Conservation (phyloP, 202 grass and related monocot species). For the Brachypodium distachyon region DNA sequence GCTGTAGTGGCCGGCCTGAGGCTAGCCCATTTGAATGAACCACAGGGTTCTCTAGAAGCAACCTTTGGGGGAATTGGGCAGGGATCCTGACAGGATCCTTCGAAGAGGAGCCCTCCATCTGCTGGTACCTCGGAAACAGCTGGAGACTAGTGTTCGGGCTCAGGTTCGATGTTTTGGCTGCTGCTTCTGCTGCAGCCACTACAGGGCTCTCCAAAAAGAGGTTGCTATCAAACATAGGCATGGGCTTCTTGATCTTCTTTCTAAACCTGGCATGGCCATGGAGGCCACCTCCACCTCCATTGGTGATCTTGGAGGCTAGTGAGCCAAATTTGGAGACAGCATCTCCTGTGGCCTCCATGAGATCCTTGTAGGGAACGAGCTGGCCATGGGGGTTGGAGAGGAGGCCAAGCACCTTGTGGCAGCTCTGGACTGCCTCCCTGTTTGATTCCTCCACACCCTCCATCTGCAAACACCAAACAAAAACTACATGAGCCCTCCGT, state of each 20-base stretch:
- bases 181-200: background rate
- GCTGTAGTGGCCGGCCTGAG: background rate
- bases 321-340: conserved; percentile 61
- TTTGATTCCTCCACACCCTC: conserved; percentile 68
- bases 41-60: conserved; percentile 42
- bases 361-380: conserved; percentile 43
- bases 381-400: conserved; percentile 54
- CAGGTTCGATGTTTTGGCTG: background rate
- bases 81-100: conserved; percentile 54
- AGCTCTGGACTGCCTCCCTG: conserved; percentile 60
- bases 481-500: background rate
- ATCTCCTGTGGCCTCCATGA: conserved; percentile 43
- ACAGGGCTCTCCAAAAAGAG: conserved; percentile 56
- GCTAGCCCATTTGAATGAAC: background rate
- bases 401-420: conserved; percentile 61
- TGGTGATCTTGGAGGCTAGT: conserved; percentile 44
- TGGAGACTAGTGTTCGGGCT: conserved; percentile 41
- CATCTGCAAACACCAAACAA: conserved; percentile 38
- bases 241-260: conserved; percentile 51
- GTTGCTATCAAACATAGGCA: conserved; percentile 53
- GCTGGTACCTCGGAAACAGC: conserved; percentile 47
- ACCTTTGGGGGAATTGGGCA: conserved; percentile 46
- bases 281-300: conserved; percentile 31
- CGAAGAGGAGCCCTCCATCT: conserved; percentile 32
- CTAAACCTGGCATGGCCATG: conserved; percentile 77